Evolutionary conservation across 495 filamentous ascomycete species (phyloP), one percentile per base, ranked within the genome.

Genomic region (Aspergillus mulundensis): DNA sequence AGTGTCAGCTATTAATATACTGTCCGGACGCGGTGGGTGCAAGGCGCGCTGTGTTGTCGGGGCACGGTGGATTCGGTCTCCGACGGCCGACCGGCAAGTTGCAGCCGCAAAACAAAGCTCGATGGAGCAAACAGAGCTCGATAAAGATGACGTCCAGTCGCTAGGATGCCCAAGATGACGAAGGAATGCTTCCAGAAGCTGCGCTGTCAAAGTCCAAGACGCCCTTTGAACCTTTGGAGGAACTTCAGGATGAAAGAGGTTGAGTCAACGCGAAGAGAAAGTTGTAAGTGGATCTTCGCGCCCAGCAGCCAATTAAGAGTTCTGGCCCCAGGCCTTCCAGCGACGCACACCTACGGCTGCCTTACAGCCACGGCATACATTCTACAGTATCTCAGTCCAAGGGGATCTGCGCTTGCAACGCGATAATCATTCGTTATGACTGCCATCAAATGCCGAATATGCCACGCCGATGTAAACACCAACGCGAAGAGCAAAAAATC

Each of bases 401-500:
- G 3, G 42, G 19, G 5, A 7, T 23, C 7, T 5, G 10, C 8
- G 16, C 11, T 24, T 3, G 25, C 3, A 45, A 45, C 12, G 5
- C 11, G 5, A 45, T 45, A 30, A 46, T 46, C 28, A 18, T n/a
- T 48, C 45, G 28, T 48, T 48, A 48, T 20, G 10, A 48, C 21
- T 24, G 24, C 28, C n/a, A 32, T 38, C 24, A 50, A 39, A 39
- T 39, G 16, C 34, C 34, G 28, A 50, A 50, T 40, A 50, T 50
- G 48, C 48, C 48, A 50, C 24, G 20, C 48, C 34, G 19, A 28
- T 50, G 15, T 50, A 40, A 50, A 57, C 58, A 44, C 42, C 53
- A 39, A 38, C 52, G 28, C 34, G 20, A 23, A 45, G 14, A 46
- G 42, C 19, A 54, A 7, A 39, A 25, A 7, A 34, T 5, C 18